Percentiles rank a stretch among this genome's conserved stretches.
These are phyloP conservation scores for Neoboletus magnificus DNA, from an alignment of 768 basidiomycete genomes.

Conservation along the genomic window DNA sequence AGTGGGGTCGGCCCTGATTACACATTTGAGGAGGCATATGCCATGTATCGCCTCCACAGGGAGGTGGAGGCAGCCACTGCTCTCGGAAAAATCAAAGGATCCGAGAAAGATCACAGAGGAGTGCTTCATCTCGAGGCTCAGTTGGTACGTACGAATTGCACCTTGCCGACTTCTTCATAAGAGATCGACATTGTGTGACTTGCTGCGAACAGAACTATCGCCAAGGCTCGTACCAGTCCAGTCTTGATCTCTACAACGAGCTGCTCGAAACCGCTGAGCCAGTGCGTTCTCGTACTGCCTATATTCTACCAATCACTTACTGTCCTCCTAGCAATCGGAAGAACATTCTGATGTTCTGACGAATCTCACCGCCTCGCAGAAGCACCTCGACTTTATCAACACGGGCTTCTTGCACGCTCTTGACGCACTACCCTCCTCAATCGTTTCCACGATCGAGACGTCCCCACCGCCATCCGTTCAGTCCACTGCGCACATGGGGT, in stretches of 20 bases:
- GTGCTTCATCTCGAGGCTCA: conserved; percentile 83
- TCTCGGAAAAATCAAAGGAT: conserved; percentile 46
- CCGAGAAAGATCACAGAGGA: conserved; percentile 52
- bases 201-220: conserved; percentile 61
- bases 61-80: conserved; percentile 63
- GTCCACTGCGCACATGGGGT: conserved; percentile 25
- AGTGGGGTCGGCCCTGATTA: conserved; percentile 11
- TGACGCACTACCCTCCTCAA: conserved; percentile 52
- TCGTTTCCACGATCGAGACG: conserved; percentile 56
- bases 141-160: conserved; percentile 51
- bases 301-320: conserved; percentile 1
- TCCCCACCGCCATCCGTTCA: conserved; percentile 54
- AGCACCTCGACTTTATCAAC: conserved; percentile 81
- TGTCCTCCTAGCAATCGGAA: conserved; percentile 61
- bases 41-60: conserved; percentile 78
- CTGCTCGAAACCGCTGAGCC: conserved; percentile 75
- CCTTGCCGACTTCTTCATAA: conserved; percentile 17
- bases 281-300: conserved; percentile 44
- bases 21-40: conserved; percentile 75
- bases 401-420: conserved; percentile 63
- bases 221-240: conserved; percentile 66
- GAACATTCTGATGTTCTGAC: conserved; percentile 85
- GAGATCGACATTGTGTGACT: conserved; percentile 13
- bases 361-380: conserved; percentile 79
- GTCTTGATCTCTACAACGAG: conserved; percentile 76